Evolutionary conservation across 164 flowering plant species (phyloP).

Genomic region (Aristolochia contorta): DNA sequence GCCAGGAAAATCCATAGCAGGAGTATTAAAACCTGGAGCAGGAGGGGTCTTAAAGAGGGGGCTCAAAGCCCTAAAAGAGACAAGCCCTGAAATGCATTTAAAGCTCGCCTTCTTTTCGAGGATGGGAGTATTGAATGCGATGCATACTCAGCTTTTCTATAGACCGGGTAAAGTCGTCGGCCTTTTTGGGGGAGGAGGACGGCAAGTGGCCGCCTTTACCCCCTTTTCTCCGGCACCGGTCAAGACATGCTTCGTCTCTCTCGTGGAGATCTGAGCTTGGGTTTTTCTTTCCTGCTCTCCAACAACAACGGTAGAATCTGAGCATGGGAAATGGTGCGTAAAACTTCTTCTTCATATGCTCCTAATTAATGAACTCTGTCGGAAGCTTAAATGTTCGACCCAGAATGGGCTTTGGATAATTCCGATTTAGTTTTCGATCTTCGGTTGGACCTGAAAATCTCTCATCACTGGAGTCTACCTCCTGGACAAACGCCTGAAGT

Average conservation of each 20-base stretch:
- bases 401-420: no score
- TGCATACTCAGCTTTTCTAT: background rate
- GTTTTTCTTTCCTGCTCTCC: background rate
- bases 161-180: background rate
- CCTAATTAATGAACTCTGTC: no score
- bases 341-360: no score
- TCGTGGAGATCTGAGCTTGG: background rate
- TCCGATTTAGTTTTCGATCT: no score
- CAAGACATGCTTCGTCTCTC: background rate
- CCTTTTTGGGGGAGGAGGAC: background rate
- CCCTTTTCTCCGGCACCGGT: background rate
- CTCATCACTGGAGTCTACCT: no score
- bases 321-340: background rate
- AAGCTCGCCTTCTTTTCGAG: background rate
- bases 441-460: no score
- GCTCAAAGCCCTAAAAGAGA: slow-evolving; percentile 1
- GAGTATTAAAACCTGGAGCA: no score
- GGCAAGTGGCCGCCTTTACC: slow-evolving; percentile 1
- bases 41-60: background rate
- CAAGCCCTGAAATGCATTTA: slow-evolving; percentile 5
- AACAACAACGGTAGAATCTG: background rate
- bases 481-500: no score
- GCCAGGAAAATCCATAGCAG: no score
- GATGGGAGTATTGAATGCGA: background rate
- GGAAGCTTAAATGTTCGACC: no score